Conservation (phyloP, 2,329 filamentous ascomycete species). For the Penicillium sumatraense region DNA sequence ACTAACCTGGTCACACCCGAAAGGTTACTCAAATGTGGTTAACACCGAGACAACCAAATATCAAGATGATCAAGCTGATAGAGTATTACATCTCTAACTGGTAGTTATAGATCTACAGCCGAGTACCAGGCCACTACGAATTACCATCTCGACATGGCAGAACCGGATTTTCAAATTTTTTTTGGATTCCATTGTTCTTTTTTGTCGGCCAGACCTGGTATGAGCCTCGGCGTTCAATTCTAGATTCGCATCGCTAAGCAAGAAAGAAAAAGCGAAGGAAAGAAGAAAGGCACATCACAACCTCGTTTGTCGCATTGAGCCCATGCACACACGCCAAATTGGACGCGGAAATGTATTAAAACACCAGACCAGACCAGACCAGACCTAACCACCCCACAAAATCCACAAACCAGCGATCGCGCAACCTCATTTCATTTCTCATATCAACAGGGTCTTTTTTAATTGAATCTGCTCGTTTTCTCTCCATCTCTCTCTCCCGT, state of each 20-base stretch:
- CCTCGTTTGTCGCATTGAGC: slow-evolving; percentile 39
- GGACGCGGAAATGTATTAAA: slow-evolving; percentile 32
- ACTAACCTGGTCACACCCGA: not conserved
- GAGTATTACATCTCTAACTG: not conserved
- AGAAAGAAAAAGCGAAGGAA: slow-evolving; percentile 19
- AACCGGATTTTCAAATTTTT: slow-evolving; percentile 36
- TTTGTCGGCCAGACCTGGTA: slow-evolving; percentile 26
- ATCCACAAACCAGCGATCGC: slow-evolving; percentile 30
- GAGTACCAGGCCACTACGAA: slow-evolving; percentile 8
- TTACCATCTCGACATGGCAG: slow-evolving; percentile 19
- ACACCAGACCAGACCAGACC: slow-evolving; percentile 33
- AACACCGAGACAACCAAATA: not conserved
- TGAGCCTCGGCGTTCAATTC: slow-evolving; percentile 20
- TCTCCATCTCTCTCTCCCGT: slow-evolving; percentile 33
- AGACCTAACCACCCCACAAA: slow-evolving; percentile 25
- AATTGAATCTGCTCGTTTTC: slow-evolving; percentile 27
- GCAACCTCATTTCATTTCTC: slow-evolving; percentile 34
- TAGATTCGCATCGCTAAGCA: slow-evolving; percentile 14
- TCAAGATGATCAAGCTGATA: not conserved
- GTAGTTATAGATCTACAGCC: slow-evolving; percentile 8
- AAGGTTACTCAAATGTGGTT: not conserved
- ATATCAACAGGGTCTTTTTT: slow-evolving; percentile 27
- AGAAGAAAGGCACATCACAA: slow-evolving; percentile 32
- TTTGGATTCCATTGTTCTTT: slow-evolving; percentile 34
- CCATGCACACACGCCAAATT: slow-evolving; percentile 33